Evolutionary conservation across 1,284 basidiomycete genomes (phyloP).

Genomic region (Takashimella koratensis): DNA sequence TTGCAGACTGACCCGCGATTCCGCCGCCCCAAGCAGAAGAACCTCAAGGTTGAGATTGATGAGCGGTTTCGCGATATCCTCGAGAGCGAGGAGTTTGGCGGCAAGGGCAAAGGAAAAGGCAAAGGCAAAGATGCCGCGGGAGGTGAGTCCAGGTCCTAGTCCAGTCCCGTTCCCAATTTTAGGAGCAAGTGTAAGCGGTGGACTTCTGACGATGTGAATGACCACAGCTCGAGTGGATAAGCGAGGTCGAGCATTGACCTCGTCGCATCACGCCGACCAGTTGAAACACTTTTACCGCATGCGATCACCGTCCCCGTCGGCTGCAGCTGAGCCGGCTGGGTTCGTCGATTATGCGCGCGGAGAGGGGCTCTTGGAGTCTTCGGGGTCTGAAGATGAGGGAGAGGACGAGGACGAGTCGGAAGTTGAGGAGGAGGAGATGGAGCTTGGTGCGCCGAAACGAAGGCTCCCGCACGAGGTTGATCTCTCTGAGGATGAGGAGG

Average conservation of each 20-base stretch:
- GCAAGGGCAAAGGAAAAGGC: conserved; percentile 48
- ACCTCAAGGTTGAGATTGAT: conserved; percentile 82
- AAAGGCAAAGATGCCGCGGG: conserved; percentile 18
- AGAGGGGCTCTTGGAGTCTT: conserved; percentile 79
- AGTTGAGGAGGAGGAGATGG: conserved; percentile 50
- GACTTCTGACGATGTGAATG: background rate
- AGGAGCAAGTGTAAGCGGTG: background rate
- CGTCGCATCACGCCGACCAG: conserved; percentile 67
- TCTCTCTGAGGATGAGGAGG: conserved; percentile 41
- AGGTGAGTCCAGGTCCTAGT: background rate
- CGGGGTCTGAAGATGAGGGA: conserved; percentile 64
- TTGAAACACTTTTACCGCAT: conserved; percentile 80
- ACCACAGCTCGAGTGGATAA: conserved; percentile 73
- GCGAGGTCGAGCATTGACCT: conserved; percentile 75
- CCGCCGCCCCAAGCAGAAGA: conserved; percentile 72
- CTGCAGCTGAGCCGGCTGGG: conserved; percentile 50
- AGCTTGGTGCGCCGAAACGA: conserved; percentile 54
- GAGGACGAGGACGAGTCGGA: conserved; percentile 50
- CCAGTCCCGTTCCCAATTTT: no score
- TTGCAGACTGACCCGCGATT: conserved; percentile 92
- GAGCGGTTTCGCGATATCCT: conserved; percentile 89
- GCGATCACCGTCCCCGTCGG: conserved; percentile 35
- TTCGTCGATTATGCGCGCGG: conserved; percentile 83
- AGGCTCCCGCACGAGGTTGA: conserved; percentile 53
- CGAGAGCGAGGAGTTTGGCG: conserved; percentile 51